Evolutionary conservation across 2,329 filamentous ascomycete species (phyloP), one percentile per base, ranked within the genome.

Genomic region (Bipolaris zeicola): DNA sequence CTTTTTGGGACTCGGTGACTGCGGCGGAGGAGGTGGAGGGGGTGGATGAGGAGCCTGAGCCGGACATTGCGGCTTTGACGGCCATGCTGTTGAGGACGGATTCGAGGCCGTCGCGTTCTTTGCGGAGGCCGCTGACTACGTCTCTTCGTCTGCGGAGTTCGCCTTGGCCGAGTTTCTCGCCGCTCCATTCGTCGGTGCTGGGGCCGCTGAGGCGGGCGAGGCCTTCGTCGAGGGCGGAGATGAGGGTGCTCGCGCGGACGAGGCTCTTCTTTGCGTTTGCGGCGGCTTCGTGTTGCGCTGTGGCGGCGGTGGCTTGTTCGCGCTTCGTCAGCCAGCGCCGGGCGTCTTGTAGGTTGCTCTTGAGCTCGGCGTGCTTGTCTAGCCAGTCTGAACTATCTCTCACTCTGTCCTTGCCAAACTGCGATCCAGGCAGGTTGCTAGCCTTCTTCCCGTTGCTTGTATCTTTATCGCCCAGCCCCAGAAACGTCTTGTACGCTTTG

Each of bases 31-130:
- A 69, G 2, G 70, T 71, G 58, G 43, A 78, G 56, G 43, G 62
- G 1, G 71, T 64, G 1, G 66, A 62, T 0, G 64, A 60, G 6
- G 73, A 73, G 1, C 76, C 73, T 1, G 81, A 75, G 3, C 75
- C 72, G 1, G 82, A 80, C 1, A 72, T 69, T 18, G 79, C 76
- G 3, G 70, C 73, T 66, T 81, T 84, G 36, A 83, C 79, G 26
- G 80, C 80, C 81, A 87, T 83, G 26, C 84, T 88, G 61, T 87
- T 86, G 68, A 89, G 85, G 34, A 93, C 80, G 69, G 86, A 87
- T 66, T 95, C 90, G 16, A 95, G 78, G 2, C 88, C 89, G 53
- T 94, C 90, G 54, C 87, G 84, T 75, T 95, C 91, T 66, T 90
- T 89, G 65, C 85, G 82, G 6, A 89, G 89, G 11, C 87, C 83